Conservation (phyloP, 1,139 yeast genomes). For the Suhomyces ambrosiae region DNA sequence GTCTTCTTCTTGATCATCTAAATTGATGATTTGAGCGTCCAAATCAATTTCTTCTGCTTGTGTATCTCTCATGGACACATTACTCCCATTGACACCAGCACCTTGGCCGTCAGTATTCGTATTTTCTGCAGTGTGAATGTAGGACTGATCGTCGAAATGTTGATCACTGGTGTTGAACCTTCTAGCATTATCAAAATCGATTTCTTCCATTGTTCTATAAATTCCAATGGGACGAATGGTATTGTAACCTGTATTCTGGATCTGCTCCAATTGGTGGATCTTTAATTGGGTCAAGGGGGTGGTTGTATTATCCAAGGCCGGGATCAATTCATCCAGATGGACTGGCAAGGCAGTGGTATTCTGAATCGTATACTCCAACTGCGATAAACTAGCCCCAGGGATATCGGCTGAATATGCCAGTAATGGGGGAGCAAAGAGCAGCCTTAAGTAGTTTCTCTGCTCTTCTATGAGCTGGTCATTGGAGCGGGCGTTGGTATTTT, state of each 20-base stretch:
- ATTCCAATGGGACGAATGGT: slow-evolving; percentile 58
- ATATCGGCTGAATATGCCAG: slow-evolving; percentile 54
- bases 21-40: slow-evolving; percentile 52
- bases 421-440: slow-evolving; percentile 52
- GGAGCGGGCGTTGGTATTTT: slow-evolving; percentile 5
- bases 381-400: slow-evolving; percentile 48
- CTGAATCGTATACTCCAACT: slow-evolving; percentile 36
- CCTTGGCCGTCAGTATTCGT: slow-evolving; percentile 16
- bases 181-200: slow-evolving; percentile 32
- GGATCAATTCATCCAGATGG: slow-evolving; percentile 1
- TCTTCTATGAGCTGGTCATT: slow-evolving; percentile 22
- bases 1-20: slow-evolving; percentile 28
- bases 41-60: slow-evolving; percentile 34
- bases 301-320: slow-evolving; percentile 4
- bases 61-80: slow-evolving; percentile 10
- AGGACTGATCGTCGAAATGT: slow-evolving; percentile 17
- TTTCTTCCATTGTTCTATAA: slow-evolving; percentile 54
- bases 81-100: slow-evolving; percentile 13
- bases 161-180: slow-evolving; percentile 18
- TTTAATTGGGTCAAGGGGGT: slow-evolving; percentile 38
- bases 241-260: slow-evolving; percentile 51
- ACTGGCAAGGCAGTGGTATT: slow-evolving; percentile 19
- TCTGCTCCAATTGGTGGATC: slow-evolving; percentile 42
- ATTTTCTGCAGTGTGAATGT: slow-evolving; percentile 19
- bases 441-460: slow-evolving; percentile 22